Conservation (phyloP, 345 rosid species). For the Lepidium africanum region DNA sequence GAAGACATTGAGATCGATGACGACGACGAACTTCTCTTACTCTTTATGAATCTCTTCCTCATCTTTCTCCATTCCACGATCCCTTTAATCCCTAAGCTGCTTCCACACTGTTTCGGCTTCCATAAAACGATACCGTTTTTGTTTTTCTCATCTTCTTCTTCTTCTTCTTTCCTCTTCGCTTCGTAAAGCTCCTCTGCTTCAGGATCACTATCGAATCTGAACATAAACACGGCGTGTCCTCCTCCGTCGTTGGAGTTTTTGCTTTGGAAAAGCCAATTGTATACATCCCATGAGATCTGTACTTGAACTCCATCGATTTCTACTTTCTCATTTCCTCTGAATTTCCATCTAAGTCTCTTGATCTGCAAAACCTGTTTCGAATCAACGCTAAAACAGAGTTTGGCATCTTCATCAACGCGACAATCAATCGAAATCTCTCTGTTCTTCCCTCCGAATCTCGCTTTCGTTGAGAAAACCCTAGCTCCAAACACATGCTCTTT, state of each 20-base stretch:
- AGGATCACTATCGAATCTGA: slow-evolving; percentile 53
- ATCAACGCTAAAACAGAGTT: slow-evolving; percentile 56
- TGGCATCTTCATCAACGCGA: slow-evolving; percentile 47
- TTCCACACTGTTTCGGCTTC: slow-evolving; percentile 37
- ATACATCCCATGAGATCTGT: slow-evolving; percentile 91
- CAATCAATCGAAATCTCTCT: slow-evolving; percentile 71
- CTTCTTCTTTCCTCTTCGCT: slow-evolving; percentile 9
- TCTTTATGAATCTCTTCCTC: slow-evolving; percentile 60
- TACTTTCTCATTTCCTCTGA: slow-evolving; percentile 76
- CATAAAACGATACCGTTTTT: slow-evolving; percentile 25
- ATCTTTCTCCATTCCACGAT: slow-evolving; percentile 64
- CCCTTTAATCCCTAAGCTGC: slow-evolving; percentile 43
- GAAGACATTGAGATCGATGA: slow-evolving; percentile 87
- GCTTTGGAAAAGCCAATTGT: slow-evolving; percentile 81
- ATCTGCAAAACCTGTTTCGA: slow-evolving; percentile 49
- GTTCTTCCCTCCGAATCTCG: slow-evolving; percentile 64
- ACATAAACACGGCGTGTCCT: slow-evolving; percentile 76
- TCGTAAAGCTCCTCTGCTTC: slow-evolving; percentile 19
- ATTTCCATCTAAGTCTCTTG: slow-evolving; percentile 84
- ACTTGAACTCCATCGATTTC: slow-evolving; percentile 65
- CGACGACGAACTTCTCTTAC: slow-evolving; percentile 62
- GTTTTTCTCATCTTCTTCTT: neutral
- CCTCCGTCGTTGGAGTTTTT: slow-evolving; percentile 5
- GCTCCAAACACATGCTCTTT: slow-evolving; percentile 75
- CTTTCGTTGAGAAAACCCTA: slow-evolving; percentile 53